Base-by-base conservation (phyloP, 805 yeast genomes). In the Sugiyamaella valdiviana region DNA sequence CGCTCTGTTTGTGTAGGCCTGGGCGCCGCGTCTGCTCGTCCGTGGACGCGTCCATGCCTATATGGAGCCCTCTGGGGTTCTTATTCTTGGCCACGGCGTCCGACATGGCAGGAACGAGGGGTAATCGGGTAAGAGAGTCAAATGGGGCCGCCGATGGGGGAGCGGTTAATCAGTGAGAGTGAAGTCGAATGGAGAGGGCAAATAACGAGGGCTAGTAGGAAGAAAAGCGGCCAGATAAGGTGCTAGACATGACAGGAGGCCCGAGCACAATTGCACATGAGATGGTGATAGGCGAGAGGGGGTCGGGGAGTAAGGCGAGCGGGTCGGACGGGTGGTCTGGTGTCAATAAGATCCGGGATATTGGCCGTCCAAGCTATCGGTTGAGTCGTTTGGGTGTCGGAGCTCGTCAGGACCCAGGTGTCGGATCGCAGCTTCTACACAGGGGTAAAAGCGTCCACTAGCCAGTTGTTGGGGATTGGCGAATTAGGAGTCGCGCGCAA, bases 1-100 rank as follows among this genome's bases (percentile, higher is more conserved):
- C 44, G 20, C 44, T 41, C 37, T 41, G 44, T 15, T 41, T 41
- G 21, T 41, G 44, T 20, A 36, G 9, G 5, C 19, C 32, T 10
- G 32, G 32, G 4, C 32, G 32, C 4, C 10, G 32, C n/a, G 32
- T 3, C n/a, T 26, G 32, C n/a, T 26, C 32, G 10, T 12, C 14
- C 32, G 32, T 10, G 14, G 32, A 26, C 32, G 32, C 32, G 32
- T 26, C 32, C 32, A 26, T 26, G 6, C n/a, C 10, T n/a, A 26
- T 12, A 10, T 26, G 32, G 9, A 26, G 32, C n/a, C 32, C 32
- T 26, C 32, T 26, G 14, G 32, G 32, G 32, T 26, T 4, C 32
- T 26, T 26, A n/a, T n/a, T n/a, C 32, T 26, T 26, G n/a, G 32
- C 14, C 32, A n/a, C 32, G 32, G 32, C 14, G 14, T 26, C 32